These are phyloP conservation scores for Dryas octopetala DNA, from an alignment of 306 rosid species.

Conservation along the genomic window DNA sequence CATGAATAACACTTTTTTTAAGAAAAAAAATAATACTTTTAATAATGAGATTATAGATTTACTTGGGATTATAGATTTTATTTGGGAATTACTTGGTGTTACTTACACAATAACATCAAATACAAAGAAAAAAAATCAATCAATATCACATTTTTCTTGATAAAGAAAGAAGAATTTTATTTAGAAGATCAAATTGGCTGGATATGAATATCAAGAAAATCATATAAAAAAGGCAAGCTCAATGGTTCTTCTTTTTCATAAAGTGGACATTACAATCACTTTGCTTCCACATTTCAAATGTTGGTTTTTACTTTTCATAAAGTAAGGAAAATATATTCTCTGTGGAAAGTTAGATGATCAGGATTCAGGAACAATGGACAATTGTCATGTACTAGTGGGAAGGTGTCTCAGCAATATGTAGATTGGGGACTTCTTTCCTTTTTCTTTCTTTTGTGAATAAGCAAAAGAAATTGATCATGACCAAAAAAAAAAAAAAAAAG, in stretches of 20 bases:
- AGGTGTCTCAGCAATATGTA: background rate
- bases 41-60: no score
- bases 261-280: conserved; percentile 9
- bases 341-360: conserved; percentile 5
- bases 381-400: background rate
- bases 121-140: background rate
- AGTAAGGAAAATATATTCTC: conserved; percentile 6
- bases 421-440: background rate
- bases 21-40: no score
- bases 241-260: conserved; percentile 1
- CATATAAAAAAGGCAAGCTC: background rate
- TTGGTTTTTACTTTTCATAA: background rate
- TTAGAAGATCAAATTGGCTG: background rate
- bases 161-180: background rate
- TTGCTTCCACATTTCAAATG: conserved; percentile 10
- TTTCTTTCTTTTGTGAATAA: background rate
- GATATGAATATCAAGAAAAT: background rate
- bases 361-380: background rate
- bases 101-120: background rate
- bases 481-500: background rate
- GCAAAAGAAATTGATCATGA: no score
- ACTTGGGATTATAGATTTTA: no score
- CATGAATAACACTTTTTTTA: no score
- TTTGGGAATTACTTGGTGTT: no score
- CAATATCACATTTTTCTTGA: background rate